A percentile compares a stretch with the other conserved stretches of the same genome.
These are phyloP conservation scores for Leptographium galeiforme DNA, from an alignment of 2,329 filamentous ascomycete genomes.

Conservation along the genomic window DNA sequence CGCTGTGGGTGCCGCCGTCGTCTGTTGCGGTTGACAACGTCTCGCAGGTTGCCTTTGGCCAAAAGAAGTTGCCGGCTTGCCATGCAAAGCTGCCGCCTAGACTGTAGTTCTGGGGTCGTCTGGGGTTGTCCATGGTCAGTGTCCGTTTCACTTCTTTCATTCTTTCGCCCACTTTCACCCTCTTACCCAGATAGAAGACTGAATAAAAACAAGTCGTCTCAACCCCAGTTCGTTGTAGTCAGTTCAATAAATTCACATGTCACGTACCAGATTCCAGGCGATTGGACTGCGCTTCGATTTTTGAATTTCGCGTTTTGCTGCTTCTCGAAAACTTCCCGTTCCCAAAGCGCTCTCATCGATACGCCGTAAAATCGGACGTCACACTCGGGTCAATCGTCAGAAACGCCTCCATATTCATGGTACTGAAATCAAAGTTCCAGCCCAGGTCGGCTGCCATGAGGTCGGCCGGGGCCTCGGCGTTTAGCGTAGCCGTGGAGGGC, in stretches of 20 bases:
- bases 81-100: not conserved
- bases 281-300: too few relatives aligned
- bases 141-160: too few relatives aligned
- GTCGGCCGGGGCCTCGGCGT: constrained; percentile 5
- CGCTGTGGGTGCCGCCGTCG: constrained; percentile 66
- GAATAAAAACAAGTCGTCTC: too few relatives aligned
- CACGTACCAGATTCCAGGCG: too few relatives aligned
- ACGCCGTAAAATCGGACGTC: constrained; percentile 3
- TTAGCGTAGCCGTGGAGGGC: not conserved
- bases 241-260: too few relatives aligned
- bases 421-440: constrained; percentile 11
- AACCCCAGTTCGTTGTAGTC: too few relatives aligned
- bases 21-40: not conserved
- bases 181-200: too few relatives aligned
- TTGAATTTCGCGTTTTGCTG: too few relatives aligned
- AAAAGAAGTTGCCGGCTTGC: not conserved
- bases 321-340: too few relatives aligned
- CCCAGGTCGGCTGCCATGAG: constrained; percentile 10
- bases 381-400: constrained; percentile 9
- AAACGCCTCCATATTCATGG: constrained; percentile 12
- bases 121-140: too few relatives aligned
- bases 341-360: not conserved
- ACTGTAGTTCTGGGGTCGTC: not conserved
- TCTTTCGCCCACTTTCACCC: too few relatives aligned
- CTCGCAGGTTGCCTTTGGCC: not conserved